Conservation (phyloP, 2,329 filamentous ascomycete species). For the Pseudogymnoascus sp. region DNA sequence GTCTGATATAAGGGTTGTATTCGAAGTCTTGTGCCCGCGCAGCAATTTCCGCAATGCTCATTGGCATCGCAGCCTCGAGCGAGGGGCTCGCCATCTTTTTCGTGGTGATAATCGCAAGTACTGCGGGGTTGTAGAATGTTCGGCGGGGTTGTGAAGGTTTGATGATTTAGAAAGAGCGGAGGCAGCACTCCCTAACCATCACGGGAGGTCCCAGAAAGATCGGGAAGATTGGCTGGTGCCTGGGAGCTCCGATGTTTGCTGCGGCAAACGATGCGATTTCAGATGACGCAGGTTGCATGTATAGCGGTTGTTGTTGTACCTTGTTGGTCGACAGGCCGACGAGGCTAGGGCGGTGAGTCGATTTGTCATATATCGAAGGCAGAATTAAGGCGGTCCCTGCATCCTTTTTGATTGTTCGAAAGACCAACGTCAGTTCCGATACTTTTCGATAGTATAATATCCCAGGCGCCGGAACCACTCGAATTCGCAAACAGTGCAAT, state of each 20-base stretch:
- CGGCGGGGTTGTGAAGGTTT: neutral
- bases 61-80: constrained; percentile 37
- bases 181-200: constrained; percentile 1
- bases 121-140: neutral
- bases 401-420: neutral
- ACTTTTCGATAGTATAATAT: neutral
- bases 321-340: constrained; percentile 6
- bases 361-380: neutral
- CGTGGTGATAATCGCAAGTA: neutral
- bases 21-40: constrained; percentile 69
- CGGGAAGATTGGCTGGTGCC: neutral
- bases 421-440: neutral
- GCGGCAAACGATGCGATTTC: neutral
- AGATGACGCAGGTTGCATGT: neutral
- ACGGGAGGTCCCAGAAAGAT: neutral
- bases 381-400: constrained; percentile 1
- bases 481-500: constrained; percentile 1
- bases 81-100: constrained; percentile 24
- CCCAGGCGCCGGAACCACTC: neutral
- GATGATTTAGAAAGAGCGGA: neutral
- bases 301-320: neutral
- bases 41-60: constrained; percentile 70
- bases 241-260: neutral
- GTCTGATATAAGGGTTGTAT: constrained; percentile 66
- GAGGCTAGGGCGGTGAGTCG: constrained; percentile 6